phyloP scores from a whole-genome alignment of 495 filamentous ascomycete species.

The Margaritispora aquatica region DNA sequence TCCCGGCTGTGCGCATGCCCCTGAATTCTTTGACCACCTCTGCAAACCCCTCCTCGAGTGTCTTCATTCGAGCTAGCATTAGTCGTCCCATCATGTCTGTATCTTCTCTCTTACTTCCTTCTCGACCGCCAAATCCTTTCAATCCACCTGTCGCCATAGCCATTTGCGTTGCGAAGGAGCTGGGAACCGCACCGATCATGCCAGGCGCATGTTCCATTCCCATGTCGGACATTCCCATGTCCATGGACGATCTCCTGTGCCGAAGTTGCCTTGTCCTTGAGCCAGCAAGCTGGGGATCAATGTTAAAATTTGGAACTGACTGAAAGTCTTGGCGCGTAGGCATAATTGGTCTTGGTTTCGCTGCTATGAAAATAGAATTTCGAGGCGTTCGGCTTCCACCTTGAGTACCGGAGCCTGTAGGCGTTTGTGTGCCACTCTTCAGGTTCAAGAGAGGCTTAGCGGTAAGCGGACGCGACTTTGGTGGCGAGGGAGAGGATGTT shows the following conservation, averaged over 20 bases:
- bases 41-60: conserved; percentile 77
- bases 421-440: conserved; percentile 36
- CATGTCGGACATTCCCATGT: conserved; percentile 61
- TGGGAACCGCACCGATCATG: conserved; percentile 57
- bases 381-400: conserved; percentile 44
- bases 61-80: conserved; percentile 89
- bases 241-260: conserved; percentile 46
- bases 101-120: conserved; percentile 40
- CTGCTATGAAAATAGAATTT: conserved; percentile 30
- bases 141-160: conserved; percentile 56
- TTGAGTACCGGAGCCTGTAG: conserved; percentile 10
- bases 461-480: conserved; percentile 27
- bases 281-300: conserved; percentile 5
- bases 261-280: conserved; percentile 6
- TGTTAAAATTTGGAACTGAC: conserved; percentile 43
- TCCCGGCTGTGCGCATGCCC: conserved; percentile 40
- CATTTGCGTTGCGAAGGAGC: conserved; percentile 77
- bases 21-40: conserved; percentile 83
- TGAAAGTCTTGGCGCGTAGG: conserved; percentile 45
- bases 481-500: conserved; percentile 30
- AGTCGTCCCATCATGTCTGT: conserved; percentile 64
- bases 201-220: conserved; percentile 46
- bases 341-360: conserved; percentile 45
- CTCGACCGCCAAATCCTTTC: conserved; percentile 20
- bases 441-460: conserved; percentile 26